Base-by-base conservation (phyloP, 2,329 filamentous ascomycete species). In the Pyrenochaeta sp. region DNA sequence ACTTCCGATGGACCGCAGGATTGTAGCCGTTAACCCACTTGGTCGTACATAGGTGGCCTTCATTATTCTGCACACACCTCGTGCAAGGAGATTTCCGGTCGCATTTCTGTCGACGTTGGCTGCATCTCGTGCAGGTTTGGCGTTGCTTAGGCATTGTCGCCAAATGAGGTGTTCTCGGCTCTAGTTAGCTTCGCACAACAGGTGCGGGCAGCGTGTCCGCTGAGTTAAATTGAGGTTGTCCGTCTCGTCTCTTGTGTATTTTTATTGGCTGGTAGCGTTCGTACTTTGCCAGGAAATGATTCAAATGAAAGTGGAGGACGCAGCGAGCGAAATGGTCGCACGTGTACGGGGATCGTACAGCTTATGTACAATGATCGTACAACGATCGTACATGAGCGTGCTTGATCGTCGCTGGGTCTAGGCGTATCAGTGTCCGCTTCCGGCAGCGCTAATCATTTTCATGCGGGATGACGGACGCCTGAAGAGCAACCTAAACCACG, bases 21-120 rank as follows among this genome's bases (percentile, higher is more conserved):
- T 76, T 68, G 59, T 75, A 76, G 9, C 72, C 73, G 44, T 72
- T 61, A 8, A 62, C 58, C 73, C 73, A 76, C 56, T 71, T 64
- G 9, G 68, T 72, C 24, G 70, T 74, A 64, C 73, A 76, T 9
- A 75, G 59, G 45, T 75, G 69, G 12, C 61, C 61, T 58, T 75
- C 72, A 30, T 71, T 71, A 50, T 76, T 73, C 36, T 68, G 67
- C 2, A 74, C 57, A 44, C 73, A 76, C 52, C 73, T 61, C 24
- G 53, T 62, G 44, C 66, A 68, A 7, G 66, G 66, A 7, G 58
- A 46, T 52, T 72, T 73, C 9, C 72, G 66, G 59, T 76, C 72
- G 49, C 73, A 76, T 58, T 73, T 74, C 45, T 75, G 72, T 25
- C 72, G 62, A 27, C 72, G 58, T 44, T 68, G 66, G 28, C 64